Base-by-base conservation (phyloP, 768 basidiomycete species). In the Russula dissimulans region DNA sequence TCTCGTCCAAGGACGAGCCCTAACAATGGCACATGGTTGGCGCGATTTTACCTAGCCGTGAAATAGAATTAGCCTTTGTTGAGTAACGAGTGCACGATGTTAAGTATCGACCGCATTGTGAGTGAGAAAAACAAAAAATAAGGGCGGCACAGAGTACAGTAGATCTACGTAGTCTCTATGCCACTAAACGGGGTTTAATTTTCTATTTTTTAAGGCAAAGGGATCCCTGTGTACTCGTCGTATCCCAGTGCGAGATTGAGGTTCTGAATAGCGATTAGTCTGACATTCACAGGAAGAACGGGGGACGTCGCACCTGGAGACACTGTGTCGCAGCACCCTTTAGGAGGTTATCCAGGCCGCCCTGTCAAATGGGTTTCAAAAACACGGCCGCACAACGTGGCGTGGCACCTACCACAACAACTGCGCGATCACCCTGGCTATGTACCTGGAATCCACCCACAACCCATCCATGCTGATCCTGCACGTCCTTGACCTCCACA, bases 281-380 rank as follows among this genome's bases (percentile, higher is more conserved):
- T 34, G 22, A 11, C 47, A 29, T 31, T 43, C 26, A 39, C 4
- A 59, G 15, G 1, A 42, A 53, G 31, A 15, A 39, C n/a, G 9
- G 31, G 32, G 43, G 32, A 36, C 17, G 29, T n/a, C 85, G 18
- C 53, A 92, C 91, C 80, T 95, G 94, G 63, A 99, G 70, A 72
- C 95, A 97, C 72, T 99, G 97, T n/a, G 95, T 98, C 17, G 97
- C 97, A 52, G 97, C 97, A 7, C 97, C 97, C 73, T 99, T 99
- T 63, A 99, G 78, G 58, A 99, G 75, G 75, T 99, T 99, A 70
- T 99, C 97, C 68, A 99, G 74, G 0, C 94, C 94, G 51, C 92
- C 95, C 91, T 92, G 62, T 34, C 2, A n/a, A 34, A 42, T 50
- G 26, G 52, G 44, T 11, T 53, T 43, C 32, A 34, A 48, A 31